Conservation (phyloP, 208 protist species). For the Crithidia brevicula region DNA sequence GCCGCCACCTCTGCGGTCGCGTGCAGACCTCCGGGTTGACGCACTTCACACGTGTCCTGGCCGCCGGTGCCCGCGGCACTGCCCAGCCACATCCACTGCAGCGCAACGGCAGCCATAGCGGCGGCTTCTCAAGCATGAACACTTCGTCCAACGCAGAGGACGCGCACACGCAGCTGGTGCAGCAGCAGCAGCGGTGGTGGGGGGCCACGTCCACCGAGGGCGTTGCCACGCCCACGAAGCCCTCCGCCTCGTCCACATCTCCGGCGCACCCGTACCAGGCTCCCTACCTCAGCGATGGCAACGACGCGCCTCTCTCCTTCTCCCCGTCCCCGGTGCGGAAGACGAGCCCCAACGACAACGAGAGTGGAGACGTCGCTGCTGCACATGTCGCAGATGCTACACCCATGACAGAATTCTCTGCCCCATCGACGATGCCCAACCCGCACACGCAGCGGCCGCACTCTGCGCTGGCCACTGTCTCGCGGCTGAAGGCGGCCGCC, state of each 20-base stretch:
- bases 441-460: slow-evolving; percentile 10
- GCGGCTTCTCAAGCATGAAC: not conserved
- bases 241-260: not conserved
- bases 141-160: too few relatives aligned
- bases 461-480: not conserved
- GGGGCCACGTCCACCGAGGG: not conserved
- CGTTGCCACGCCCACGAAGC: not conserved
- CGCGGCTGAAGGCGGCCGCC: not conserved
- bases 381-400: not conserved
- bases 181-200: slow-evolving; percentile 10
- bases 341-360: not conserved
- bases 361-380: not conserved
- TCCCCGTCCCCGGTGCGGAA: slow-evolving; percentile 7
- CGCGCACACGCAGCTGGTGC: not conserved
- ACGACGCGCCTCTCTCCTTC: not conserved
- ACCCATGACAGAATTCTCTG: too few relatives aligned
- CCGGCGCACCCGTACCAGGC: slow-evolving; percentile 5
- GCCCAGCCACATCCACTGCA: not conserved
- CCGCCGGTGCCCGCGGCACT: slow-evolving; percentile 2
- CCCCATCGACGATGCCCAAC: slow-evolving; percentile 10
- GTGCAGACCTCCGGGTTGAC: slow-evolving; percentile 30
- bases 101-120: not conserved
- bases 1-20: not conserved
- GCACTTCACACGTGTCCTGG: slow-evolving; percentile 24
- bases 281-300: not conserved